Evolutionary conservation across 495 filamentous ascomycete species (phyloP).

Genomic region (Aspergillus bridgeri): DNA sequence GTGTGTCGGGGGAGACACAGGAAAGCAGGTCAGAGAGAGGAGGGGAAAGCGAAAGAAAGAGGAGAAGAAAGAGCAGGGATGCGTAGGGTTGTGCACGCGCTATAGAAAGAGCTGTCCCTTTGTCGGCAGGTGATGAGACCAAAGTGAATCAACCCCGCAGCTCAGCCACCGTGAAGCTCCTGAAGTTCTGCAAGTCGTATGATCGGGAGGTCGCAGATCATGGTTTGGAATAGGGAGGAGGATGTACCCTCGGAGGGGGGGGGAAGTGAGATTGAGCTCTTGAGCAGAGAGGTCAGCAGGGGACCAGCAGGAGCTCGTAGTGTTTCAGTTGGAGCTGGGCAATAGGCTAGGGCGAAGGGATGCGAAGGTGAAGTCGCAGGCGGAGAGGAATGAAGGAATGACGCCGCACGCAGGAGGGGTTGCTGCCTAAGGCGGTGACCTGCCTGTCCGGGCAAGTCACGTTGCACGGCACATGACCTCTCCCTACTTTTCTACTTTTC

Average conservation of each 20-base stretch:
- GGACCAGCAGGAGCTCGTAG: neutral
- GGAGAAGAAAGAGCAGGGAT: neutral
- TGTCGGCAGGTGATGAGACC: neutral
- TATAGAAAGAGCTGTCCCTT: neutral
- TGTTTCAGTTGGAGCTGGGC: neutral
- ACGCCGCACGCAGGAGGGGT: neutral
- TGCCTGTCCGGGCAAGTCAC: neutral
- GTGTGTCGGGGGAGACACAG: neutral
- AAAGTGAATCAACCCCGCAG: constrained; percentile 1
- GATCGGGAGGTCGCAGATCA: constrained; percentile 26
- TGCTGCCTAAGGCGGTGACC: neutral
- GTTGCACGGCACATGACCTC: neutral
- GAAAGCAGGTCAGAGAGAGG: constrained; percentile 1
- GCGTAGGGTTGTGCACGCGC: neutral
- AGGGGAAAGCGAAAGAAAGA: constrained; percentile 24
- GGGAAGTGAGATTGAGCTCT: neutral
- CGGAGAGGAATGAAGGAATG: neutral
- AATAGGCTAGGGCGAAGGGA: neutral
- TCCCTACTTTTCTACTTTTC: no score
- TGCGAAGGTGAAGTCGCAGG: neutral
- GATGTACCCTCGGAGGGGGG: neutral
- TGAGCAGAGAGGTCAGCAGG: neutral
- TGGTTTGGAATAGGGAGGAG: constrained; percentile 18
- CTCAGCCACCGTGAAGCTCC: constrained; percentile 28
- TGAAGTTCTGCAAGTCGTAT: constrained; percentile 22